Conservation (phyloP, 2,329 filamentous ascomycete genomes). For the Ceratocystis variospora region DNA sequence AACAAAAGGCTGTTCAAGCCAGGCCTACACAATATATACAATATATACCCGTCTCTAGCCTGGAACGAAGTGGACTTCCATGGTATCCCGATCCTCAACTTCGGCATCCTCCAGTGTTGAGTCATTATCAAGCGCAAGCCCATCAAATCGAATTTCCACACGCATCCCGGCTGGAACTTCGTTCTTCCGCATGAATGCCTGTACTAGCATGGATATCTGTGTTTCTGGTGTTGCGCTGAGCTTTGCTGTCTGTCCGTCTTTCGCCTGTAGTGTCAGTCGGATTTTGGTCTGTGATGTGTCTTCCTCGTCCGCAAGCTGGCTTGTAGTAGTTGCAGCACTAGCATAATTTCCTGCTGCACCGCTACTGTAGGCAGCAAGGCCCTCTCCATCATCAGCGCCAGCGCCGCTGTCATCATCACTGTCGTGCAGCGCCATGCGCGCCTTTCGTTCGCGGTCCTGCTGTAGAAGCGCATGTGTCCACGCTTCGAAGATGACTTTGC, state of each 20-base stretch:
- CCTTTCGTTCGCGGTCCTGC: conserved; percentile 32
- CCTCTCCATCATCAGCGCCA: conserved; percentile 8
- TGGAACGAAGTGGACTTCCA: conserved; percentile 53
- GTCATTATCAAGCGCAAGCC: conserved; percentile 51
- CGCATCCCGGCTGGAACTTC: conserved; percentile 37
- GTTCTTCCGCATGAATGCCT: conserved; percentile 44
- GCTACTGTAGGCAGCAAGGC: background rate
- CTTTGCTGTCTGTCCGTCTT: conserved; percentile 36
- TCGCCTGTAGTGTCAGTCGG: conserved; percentile 41
- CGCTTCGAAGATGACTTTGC: conserved; percentile 59
- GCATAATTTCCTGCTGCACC: background rate
- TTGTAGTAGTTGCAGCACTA: background rate
- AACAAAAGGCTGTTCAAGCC: too few relatives aligned
- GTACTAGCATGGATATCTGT: conserved; percentile 46
- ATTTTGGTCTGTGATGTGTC: conserved; percentile 27
- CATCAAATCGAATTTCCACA: conserved; percentile 59
- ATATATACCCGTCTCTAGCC: conserved; percentile 24
- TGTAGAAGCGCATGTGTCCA: conserved; percentile 54
- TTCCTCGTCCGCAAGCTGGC: conserved; percentile 14
- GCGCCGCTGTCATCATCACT: background rate
- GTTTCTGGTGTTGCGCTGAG: conserved; percentile 42
- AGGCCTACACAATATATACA: conserved; percentile 24
- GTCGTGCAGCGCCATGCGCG: background rate
- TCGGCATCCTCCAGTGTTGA: conserved; percentile 51
- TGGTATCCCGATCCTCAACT: conserved; percentile 57